Conservation (phyloP, 2,329 filamentous ascomycete species). For the Verruconis gallopava region DNA sequence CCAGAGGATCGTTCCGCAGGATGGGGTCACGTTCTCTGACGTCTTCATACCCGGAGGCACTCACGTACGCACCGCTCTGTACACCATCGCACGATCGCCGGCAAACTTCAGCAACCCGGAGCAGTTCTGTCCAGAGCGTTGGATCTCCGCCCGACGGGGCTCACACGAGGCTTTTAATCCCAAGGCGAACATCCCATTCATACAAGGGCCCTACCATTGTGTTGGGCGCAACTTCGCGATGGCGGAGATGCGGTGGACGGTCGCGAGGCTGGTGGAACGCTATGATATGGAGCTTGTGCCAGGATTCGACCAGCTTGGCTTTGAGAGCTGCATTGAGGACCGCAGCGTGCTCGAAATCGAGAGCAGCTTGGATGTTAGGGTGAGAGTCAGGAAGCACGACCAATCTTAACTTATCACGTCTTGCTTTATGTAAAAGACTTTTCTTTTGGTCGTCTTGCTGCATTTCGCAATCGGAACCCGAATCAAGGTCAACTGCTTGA, state of each 20-base stretch:
- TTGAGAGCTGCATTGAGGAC: conserved; percentile 2
- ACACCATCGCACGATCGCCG: not conserved
- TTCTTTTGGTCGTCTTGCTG: too few relatives aligned
- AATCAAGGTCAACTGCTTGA: too few relatives aligned
- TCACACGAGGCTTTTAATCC: conserved; percentile 1
- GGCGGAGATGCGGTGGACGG: conserved; percentile 1
- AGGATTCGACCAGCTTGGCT: not conserved
- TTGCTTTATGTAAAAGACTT: too few relatives aligned
- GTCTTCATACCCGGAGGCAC: conserved; percentile 3
- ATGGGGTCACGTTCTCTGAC: conserved; percentile 17
- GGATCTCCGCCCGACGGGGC: not conserved
- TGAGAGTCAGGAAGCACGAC: too few relatives aligned
- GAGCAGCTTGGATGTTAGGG: not conserved
- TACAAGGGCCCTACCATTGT: conserved; percentile 3
- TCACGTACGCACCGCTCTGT: conserved; percentile 2
- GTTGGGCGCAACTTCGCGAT: conserved; percentile 5
- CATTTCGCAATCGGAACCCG: too few relatives aligned
- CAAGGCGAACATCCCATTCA: conserved; percentile 3
- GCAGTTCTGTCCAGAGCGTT: conserved; percentile 5
- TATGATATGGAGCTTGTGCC: conserved; percentile 1
- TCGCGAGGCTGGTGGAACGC: not conserved
- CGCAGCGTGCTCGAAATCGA: conserved; percentile 3
- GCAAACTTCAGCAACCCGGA: conserved; percentile 1
- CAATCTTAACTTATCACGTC: too few relatives aligned
- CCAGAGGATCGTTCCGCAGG: conserved; percentile 14